Conservation (phyloP, 2,329 filamentous ascomycete genomes). For the Leptographium wingfieldii region DNA sequence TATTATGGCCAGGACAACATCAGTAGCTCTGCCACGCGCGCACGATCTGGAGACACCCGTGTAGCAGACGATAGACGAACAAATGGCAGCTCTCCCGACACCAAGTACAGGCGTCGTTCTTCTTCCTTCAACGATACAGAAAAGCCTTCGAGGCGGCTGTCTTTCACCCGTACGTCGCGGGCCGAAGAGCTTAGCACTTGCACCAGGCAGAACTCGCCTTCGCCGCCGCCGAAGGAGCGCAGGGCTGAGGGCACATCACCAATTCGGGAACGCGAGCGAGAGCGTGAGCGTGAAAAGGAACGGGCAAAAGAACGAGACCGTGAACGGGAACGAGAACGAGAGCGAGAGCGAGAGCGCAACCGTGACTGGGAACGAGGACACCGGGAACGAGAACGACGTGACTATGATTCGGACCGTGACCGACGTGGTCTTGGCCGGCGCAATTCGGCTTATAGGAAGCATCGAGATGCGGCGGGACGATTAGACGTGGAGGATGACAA, state of each 20-base stretch:
- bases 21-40: background rate
- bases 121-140: slow-evolving; percentile 15
- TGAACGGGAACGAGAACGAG: slow-evolving; percentile 1
- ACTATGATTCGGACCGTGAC: slow-evolving; percentile 1
- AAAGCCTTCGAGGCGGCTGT: slow-evolving; percentile 6
- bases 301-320: slow-evolving; percentile 3
- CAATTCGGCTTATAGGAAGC: background rate
- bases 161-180: slow-evolving; percentile 8
- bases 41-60: slow-evolving; percentile 9
- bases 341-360: background rate
- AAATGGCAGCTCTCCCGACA: slow-evolving; percentile 5
- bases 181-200: slow-evolving; percentile 8
- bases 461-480: background rate
- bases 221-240: slow-evolving; percentile 16
- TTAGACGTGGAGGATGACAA: background rate
- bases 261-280: background rate
- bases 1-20: slow-evolving; percentile 19
- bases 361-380: slow-evolving; percentile 4
- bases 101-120: slow-evolving; percentile 20
- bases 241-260: slow-evolving; percentile 12
- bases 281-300: slow-evolving; percentile 4
- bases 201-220: slow-evolving; percentile 5
- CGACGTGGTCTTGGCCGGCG: background rate
- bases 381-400: background rate
- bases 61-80: slow-evolving; percentile 2